Conservation (phyloP, 2,329 filamentous ascomycete genomes). For the Stagonosporopsis rhizophila region DNA sequence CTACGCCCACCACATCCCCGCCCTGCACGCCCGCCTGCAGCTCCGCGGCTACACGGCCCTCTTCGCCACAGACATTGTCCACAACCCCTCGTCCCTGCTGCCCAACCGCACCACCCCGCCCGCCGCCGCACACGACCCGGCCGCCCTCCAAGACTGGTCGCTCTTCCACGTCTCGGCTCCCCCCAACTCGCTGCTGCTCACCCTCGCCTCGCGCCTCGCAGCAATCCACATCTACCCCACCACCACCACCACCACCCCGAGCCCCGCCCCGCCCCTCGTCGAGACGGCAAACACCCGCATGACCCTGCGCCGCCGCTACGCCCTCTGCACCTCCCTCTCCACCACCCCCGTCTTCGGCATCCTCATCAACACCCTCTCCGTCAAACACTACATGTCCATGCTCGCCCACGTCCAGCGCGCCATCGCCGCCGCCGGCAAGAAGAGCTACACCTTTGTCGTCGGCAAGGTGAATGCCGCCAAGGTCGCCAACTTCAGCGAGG, state of each 20-base stretch:
- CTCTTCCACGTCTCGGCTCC: constrained; percentile 87
- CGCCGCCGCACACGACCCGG: constrained; percentile 50
- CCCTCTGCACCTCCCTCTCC: constrained; percentile 78
- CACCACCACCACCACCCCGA: too few species aligned
- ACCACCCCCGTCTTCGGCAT: constrained; percentile 89
- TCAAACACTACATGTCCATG: constrained; percentile 86
- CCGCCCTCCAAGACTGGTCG: constrained; percentile 69
- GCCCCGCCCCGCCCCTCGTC: constrained; percentile 32
- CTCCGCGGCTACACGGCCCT: constrained; percentile 73
- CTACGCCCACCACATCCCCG: constrained; percentile 76
- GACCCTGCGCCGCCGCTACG: constrained; percentile 83
- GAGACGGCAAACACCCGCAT: constrained; percentile 61
- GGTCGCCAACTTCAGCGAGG: constrained; percentile 92
- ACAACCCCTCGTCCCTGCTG: constrained; percentile 79
- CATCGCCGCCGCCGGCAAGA: constrained; percentile 85
- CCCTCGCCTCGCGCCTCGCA: constrained; percentile 80
- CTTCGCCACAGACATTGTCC: constrained; percentile 73
- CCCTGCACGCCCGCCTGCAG: constrained; percentile 63
- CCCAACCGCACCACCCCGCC: constrained; percentile 79
- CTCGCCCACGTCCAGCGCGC: constrained; percentile 74
- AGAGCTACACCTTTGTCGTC: constrained; percentile 94
- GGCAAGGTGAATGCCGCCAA: constrained; percentile 96
- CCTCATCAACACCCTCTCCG: constrained; percentile 91
- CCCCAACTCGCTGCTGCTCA: constrained; percentile 82
- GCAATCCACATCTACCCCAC: constrained; percentile 79